Evolutionary conservation across 108 stramenopile species (phyloP).

Genomic region (Nitzschia sp.): DNA sequence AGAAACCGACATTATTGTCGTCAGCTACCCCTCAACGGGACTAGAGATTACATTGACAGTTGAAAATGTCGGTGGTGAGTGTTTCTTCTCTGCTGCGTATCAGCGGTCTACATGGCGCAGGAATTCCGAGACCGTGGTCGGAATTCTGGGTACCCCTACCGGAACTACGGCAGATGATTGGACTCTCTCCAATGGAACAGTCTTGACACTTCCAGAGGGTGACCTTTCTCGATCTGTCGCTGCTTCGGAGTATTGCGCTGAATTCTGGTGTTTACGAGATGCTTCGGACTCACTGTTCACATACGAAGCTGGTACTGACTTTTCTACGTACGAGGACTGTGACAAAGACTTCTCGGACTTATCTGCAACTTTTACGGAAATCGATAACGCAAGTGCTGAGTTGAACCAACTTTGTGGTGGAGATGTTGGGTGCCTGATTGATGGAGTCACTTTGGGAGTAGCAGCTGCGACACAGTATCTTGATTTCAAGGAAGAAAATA

Average conservation of each 20-base stretch:
- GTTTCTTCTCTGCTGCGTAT: too few relatives aligned
- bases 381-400: background rate
- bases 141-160: too few relatives aligned
- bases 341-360: background rate
- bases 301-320: slow-evolving; percentile 3
- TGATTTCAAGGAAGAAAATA: background rate
- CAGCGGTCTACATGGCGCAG: too few relatives aligned
- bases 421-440: slow-evolving; percentile 1
- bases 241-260: background rate
- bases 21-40: too few relatives aligned
- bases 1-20: too few relatives aligned
- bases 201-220: too few relatives aligned
- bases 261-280: background rate
- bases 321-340: background rate
- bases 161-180: too few relatives aligned
- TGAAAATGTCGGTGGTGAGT: too few relatives aligned
- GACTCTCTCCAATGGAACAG: too few relatives aligned
- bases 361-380: background rate
- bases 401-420: background rate
- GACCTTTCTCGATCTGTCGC: too few relatives aligned
- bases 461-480: background rate
- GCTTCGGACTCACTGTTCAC: background rate
- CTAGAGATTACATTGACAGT: too few relatives aligned
- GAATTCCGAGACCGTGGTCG: too few relatives aligned
- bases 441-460: background rate